Conservation (phyloP, 2,329 filamentous ascomycete species). For the Aaosphaeria arxii region DNA sequence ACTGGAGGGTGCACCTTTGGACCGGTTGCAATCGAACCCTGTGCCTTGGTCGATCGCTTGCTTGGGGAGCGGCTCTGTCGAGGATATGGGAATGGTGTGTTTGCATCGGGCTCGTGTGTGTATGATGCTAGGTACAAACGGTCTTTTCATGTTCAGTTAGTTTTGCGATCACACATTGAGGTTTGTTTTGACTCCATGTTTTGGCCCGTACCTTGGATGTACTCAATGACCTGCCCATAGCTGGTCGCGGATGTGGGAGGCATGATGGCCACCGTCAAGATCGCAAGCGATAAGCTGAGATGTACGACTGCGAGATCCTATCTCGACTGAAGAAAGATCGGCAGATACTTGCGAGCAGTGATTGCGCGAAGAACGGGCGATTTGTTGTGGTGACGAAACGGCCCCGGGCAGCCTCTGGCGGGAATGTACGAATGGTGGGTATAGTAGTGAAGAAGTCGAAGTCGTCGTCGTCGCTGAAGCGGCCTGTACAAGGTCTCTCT, state of each 20-base stretch:
- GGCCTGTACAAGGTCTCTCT: neutral
- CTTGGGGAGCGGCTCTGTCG: slow-evolving; percentile 63
- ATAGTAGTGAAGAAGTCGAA: neutral
- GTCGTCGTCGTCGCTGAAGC: neutral
- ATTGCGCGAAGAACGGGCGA: slow-evolving; percentile 5
- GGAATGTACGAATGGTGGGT: slow-evolving; percentile 8
- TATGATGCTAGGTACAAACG: slow-evolving; percentile 94
- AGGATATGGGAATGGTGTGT: slow-evolving; percentile 85
- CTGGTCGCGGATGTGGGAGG: slow-evolving; percentile 43
- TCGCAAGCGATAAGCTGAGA: slow-evolving; percentile 24
- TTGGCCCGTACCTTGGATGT: slow-evolving; percentile 75
- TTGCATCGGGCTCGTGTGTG: slow-evolving; percentile 72
- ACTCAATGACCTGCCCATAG: slow-evolving; percentile 90
- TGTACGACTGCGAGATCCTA: slow-evolving; percentile 9
- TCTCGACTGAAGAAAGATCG: slow-evolving; percentile 11
- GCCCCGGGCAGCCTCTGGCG: slow-evolving; percentile 12
- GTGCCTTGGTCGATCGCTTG: slow-evolving; percentile 69
- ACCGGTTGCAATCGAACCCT: slow-evolving; percentile 53
- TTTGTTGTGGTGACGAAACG: slow-evolving; percentile 8
- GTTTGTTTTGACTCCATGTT: slow-evolving; percentile 9
- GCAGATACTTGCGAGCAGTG: slow-evolving; percentile 7
- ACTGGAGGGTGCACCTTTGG: slow-evolving; percentile 64
- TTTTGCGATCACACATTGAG: neutral
- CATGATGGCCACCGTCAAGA: slow-evolving; percentile 23
- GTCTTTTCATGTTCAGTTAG: slow-evolving; percentile 53